Evolutionary conservation across 768 basidiomycete species (phyloP), one percentile per base, ranked within the genome.

Genomic region (Tephrocybe sp.): DNA sequence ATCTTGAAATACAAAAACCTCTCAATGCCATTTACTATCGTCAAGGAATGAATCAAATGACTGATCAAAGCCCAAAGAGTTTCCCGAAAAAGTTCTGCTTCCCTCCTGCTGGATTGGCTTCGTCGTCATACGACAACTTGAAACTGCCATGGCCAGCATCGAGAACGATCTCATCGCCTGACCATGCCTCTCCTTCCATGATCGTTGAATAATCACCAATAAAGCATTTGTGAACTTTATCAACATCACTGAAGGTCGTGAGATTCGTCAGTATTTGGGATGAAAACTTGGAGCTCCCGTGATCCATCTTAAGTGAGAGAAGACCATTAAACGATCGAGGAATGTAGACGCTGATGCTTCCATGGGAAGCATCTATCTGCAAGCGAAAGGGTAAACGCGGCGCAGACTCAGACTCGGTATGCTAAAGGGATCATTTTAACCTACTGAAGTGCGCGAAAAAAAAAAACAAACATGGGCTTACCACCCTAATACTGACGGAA

Each of bases 241-340:
- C 50, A 1, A 67, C 52, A 20, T 71, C 69, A 19, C 68, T 68
- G 50, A 75, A 68, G 2, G 58, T 60, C 4, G 62, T 65, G 22
- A 68, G 39, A 19, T 62, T 53, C 7, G 48, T 48, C 31, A 60
- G 48, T 8, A 70, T 46, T 23, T 59, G 60, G 2, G 64, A 55
- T 2, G 74, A 74, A 45, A 72, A 63, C 14, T 55, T 61, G 14
- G 58, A 48, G 22, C 40, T 50, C 16, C 69, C 70, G 46, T 72
- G 64, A 7, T 16, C 45, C 7, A 63, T 63, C 22, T 54, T 65
- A 32, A 72, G 55, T 1, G 55, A 50, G 30, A 75, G 35, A 0
- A 62, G 62, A 1, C 75, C 75, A 19, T 60, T 59, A 61, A 72
- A 77, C 4, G 71, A 66, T n/a, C 73, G 72, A 4, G 75, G 75